Evolutionary conservation across 768 basidiomycete genomes (phyloP), one percentile per base, ranked within the genome.

Genomic region (Xerocomellus dryophilus): DNA sequence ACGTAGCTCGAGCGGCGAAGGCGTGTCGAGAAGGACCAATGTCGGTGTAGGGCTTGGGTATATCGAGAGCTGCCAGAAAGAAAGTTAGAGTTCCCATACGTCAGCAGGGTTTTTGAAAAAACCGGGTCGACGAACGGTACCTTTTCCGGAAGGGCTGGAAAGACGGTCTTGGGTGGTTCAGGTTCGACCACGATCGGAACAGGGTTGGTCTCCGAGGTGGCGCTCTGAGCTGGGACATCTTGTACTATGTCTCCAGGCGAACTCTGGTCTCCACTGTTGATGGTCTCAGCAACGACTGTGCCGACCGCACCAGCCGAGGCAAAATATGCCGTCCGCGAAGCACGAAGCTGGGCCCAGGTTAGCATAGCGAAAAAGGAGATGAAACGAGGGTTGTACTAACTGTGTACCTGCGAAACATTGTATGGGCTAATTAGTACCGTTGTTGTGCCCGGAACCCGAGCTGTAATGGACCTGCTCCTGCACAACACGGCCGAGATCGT

Each of bases 1-100:
- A 54, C 86, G 83, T 32, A 77, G 73, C 69, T 94, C 88, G 29
- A 98, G 80, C 18, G 81, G 80, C 1, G 89, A 87, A 3, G 85
- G 86, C 5, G 78, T 79, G 59, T 91, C 87, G 45, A 90, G 79
- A 8, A 98, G 81, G 21, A 90, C 61, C 36, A 93, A 71, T 12
- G 88, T 84, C 7, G 79, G 72, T 11, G 78, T 77, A 2, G 81
- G 76, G 6, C 69, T 62, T 2, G 90, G 80, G 75, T 98, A 97
- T 73, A 98, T 90, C 25, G 93, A 82, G 47, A 88, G 82, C 94
- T 98, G 11, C n/a, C 9, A 25, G 9, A 35, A 21, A 10, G 29
- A 38, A 5, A 25, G 23, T 23, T 23, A 5, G n/a, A 36, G 36
- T 3, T 4, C 6, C 12, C 5, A 5, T 7, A 31, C 7, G 43